Percentiles rank a stretch among this genome's conserved stretches.
Conservation (phyloP, 257 asterid species). For the Solanum clarkiae region DNA sequence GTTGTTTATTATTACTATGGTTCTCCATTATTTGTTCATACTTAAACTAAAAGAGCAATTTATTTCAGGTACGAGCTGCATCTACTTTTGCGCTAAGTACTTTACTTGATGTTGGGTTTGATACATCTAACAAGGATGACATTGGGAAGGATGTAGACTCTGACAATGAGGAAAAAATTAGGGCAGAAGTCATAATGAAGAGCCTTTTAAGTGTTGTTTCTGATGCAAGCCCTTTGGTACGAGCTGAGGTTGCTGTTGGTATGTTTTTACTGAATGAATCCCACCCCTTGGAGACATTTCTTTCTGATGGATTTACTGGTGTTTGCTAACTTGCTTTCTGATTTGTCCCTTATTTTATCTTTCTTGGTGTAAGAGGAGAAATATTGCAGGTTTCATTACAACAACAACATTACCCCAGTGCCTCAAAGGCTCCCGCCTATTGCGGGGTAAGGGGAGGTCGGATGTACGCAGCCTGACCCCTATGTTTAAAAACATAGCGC, state of each 20-base stretch:
- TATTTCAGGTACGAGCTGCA: conserved; percentile 81
- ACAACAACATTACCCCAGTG: no score
- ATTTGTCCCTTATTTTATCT: neutral
- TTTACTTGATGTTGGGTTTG: conserved; percentile 69
- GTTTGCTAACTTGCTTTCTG: neutral
- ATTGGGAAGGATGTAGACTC: conserved; percentile 52
- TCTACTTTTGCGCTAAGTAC: conserved; percentile 90
- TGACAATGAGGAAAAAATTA: conserved; percentile 77
- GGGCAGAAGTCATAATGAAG: conserved; percentile 64
- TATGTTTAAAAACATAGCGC: no score
- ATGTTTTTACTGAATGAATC: conserved; percentile 8
- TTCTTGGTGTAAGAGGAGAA: neutral
- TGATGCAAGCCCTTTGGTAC: conserved; percentile 93
- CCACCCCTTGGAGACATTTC: neutral
- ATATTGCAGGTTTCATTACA: neutral
- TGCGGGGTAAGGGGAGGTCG: no score
- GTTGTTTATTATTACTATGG: neutral
- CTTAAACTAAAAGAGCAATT: neutral
- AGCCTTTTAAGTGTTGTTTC: conserved; percentile 63
- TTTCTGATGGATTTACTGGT: neutral
- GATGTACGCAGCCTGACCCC: no score
- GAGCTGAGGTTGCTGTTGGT: conserved; percentile 98
- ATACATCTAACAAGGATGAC: conserved; percentile 50
- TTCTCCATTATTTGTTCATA: neutral
- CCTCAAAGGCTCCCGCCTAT: no score